Conservation (phyloP, 169 alveolate species). For the Cardiosporidium cionae region DNA sequence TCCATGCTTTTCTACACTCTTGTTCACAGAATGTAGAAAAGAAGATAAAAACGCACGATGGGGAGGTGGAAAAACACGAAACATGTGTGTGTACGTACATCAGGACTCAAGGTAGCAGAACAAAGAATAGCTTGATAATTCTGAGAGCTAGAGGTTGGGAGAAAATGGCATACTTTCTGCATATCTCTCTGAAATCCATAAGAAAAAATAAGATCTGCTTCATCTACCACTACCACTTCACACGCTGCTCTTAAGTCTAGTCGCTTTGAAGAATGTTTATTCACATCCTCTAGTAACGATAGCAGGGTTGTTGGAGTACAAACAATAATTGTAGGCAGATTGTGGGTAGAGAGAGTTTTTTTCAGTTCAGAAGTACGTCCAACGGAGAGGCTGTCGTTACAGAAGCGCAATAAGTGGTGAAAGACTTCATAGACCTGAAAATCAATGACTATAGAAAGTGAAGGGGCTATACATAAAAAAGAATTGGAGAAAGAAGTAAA, state of each 20-base stretch:
- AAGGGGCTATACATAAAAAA: background rate
- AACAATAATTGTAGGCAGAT: conserved; percentile 23
- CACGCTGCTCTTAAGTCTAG: background rate
- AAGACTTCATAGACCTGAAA: conserved; percentile 19
- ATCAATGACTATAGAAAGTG: background rate
- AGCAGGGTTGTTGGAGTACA: conserved; percentile 31
- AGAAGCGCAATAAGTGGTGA: background rate
- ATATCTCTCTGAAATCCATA: conserved; percentile 36
- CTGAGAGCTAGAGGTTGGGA: conserved; percentile 19
- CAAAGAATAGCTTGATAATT: conserved; percentile 27
- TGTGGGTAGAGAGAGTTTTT: background rate
- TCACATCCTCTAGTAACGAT: background rate
- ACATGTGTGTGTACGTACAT: too few relatives aligned
- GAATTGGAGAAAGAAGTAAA: background rate
- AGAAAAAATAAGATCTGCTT: conserved; percentile 37
- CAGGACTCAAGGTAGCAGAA: conserved; percentile 39
- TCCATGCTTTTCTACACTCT: too few relatives aligned
- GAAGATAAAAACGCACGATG: background rate
- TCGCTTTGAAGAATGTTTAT: background rate
- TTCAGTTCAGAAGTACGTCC: conserved; percentile 5
- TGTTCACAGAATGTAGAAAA: too few relatives aligned
- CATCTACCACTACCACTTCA: conserved; percentile 34
- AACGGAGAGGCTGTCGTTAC: conserved; percentile 9
- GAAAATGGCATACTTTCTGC: conserved; percentile 7
- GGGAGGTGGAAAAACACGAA: background rate